Evolutionary conservation across 208 protist genomes (phyloP).

Genomic region (Leishmania lainsoni): DNA sequence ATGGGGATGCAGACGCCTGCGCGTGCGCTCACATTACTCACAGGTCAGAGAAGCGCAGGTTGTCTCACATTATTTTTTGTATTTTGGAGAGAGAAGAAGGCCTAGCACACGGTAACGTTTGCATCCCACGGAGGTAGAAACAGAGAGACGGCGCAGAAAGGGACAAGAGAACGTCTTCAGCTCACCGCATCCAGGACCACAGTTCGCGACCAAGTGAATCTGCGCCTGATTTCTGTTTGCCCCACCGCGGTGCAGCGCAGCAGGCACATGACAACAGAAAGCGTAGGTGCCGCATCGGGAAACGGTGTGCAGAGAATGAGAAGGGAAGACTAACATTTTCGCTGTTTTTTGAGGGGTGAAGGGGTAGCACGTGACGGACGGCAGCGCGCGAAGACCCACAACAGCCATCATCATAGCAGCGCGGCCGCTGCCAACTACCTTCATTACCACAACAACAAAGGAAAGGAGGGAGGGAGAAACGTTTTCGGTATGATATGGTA

Average conservation of each 20-base stretch:
- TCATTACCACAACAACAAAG: neutral
- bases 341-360: neutral
- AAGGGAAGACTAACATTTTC: neutral
- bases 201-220: neutral
- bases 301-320: neutral
- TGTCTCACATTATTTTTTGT: neutral
- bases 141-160: neutral
- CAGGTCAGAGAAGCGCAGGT: neutral
- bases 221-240: neutral
- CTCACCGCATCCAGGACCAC: neutral
- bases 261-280: neutral
- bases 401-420: neutral
- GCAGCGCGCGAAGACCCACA: neutral
- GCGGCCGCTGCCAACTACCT: neutral
- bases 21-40: neutral
- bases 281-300: neutral
- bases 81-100: neutral
- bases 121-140: neutral
- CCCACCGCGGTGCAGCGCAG: neutral
- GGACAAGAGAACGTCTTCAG: neutral
- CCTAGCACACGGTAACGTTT: neutral
- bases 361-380: neutral
- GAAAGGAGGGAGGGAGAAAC: neutral
- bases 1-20: neutral
- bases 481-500: neutral